Evolutionary conservation across 2,329 filamentous ascomycete genomes (phyloP).

Genomic region (Pseudogymnoascus sp.): DNA sequence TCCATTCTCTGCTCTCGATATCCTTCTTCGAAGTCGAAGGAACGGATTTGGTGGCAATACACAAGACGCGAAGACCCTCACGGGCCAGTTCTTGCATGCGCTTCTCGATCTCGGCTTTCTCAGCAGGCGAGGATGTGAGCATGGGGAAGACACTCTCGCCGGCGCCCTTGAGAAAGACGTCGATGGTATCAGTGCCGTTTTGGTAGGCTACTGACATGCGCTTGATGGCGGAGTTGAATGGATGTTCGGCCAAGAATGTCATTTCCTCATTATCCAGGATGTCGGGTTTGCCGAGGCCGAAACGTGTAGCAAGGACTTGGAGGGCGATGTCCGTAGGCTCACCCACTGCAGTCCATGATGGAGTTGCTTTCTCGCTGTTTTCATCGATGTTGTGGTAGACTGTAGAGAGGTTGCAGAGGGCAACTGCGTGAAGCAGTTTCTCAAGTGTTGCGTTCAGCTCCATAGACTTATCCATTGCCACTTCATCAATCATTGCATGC

Average conservation of each 20-base stretch:
- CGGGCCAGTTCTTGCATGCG: conserved; percentile 52
- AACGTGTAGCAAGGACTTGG: conserved; percentile 66
- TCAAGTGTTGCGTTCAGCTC: conserved; percentile 29
- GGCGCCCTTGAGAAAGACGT: conserved; percentile 53
- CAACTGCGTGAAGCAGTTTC: conserved; percentile 42
- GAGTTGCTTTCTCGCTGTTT: conserved; percentile 34
- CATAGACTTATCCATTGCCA: conserved; percentile 35
- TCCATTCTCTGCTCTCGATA: conserved; percentile 43
- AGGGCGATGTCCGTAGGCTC: conserved; percentile 70
- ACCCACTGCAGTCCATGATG: conserved; percentile 53
- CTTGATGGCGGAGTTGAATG: conserved; percentile 69
- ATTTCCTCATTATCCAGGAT: conserved; percentile 41
- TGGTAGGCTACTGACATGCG: conserved; percentile 67
- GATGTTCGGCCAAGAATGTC: conserved; percentile 56
- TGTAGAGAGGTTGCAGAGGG: conserved; percentile 54
- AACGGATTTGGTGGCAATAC: conserved; percentile 51
- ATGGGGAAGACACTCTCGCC: conserved; percentile 51
- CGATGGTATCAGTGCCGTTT: conserved; percentile 34
- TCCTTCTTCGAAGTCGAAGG: conserved; percentile 5
- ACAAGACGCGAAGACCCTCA: conserved; percentile 63
- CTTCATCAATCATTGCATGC: conserved; percentile 40
- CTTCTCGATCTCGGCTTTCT: conserved; percentile 42
- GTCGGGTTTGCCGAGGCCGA: conserved; percentile 52
- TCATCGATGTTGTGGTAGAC: conserved; percentile 30
- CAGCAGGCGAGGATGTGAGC: conserved; percentile 47